Evolutionary conservation across 306 rosid species (phyloP), one percentile per base, ranked within the genome.

Genomic region (Spatholobus suberectus): DNA sequence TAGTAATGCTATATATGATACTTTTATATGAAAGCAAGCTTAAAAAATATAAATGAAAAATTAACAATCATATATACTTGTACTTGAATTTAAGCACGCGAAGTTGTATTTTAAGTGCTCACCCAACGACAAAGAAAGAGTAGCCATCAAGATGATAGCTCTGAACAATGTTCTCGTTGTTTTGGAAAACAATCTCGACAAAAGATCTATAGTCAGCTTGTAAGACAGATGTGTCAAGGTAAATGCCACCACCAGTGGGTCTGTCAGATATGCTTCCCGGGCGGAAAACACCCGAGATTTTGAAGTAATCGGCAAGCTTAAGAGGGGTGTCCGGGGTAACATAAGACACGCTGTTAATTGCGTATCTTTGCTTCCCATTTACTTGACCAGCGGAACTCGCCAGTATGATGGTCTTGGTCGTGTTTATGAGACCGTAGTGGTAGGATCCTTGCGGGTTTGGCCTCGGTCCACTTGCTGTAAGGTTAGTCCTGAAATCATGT

Each of bases 401-500:
- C 4, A 96, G 59, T 41, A 92, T 71, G 87, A 89, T 91, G 62
- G 98, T 94, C 85, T 65, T 93, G 47, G 94, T 69, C 8, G 94
- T 86, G 84, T 78, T 87, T 12, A 96, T 91, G 12, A 96, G 81
- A 75, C 99, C 99, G 20, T 96, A 96, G 81, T 96, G 99, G 84
- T 96, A 96, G 0, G 99, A 96, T 0, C 99, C 99, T 87, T 96
- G 99, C 3, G 99, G 99, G 85, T 96, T 96, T 0, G 99, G 99
- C 89, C 99, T 82, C 0, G 99, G 99, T 82, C 99, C 99, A 80
- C 99, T 96, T 43, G 99, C 99, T 17, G 99, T 93, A 58, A 96
- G 97, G 88, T 96, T 96, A 7, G 97, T 89, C 93, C 99, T 93
- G 96, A 44, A 86, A 90, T 63, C 27, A 72, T 27, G 43, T 21